These are phyloP conservation scores for Komagataella ulmi DNA, from an alignment of 805 yeast genomes.

Conservation along the genomic window DNA sequence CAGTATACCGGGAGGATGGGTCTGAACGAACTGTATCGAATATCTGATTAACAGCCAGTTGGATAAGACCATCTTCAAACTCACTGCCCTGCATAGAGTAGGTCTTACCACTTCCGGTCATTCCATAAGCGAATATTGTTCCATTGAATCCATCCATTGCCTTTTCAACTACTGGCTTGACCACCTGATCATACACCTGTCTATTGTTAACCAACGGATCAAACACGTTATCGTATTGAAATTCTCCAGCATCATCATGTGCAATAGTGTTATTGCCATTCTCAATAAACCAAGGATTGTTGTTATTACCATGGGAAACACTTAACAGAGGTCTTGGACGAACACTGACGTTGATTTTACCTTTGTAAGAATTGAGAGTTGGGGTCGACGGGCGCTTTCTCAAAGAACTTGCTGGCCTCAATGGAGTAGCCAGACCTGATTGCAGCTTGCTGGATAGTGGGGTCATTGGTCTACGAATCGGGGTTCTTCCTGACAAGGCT, in stretches of 20 bases:
- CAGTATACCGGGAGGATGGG: conserved; percentile 2
- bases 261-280: conserved; percentile 23
- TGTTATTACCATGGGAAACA: conserved; percentile 3
- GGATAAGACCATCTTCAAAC: conserved; percentile 57
- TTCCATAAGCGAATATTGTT: conserved; percentile 87
- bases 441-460: neutral
- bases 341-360: conserved; percentile 64
- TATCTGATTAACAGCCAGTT: conserved; percentile 47
- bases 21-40: conserved; percentile 28
- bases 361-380: conserved; percentile 29
- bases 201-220: conserved; percentile 37
- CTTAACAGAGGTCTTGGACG: conserved; percentile 54
- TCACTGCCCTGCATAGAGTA: conserved; percentile 69
- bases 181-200: conserved; percentile 47
- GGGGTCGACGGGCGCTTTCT: conserved; percentile 6
- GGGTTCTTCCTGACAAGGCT: neutral
- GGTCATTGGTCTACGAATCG: neutral
- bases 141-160: conserved; percentile 70
- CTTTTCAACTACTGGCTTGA: conserved; percentile 35
- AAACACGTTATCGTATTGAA: conserved; percentile 71
- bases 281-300: conserved; percentile 30
- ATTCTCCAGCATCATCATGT: conserved; percentile 47
- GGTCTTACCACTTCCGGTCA: conserved; percentile 91
- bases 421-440: conserved; percentile 6
- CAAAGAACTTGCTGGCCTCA: conserved; percentile 7